These are phyloP conservation scores for Neurospora sp. DNA, from an alignment of 2,329 filamentous ascomycete species.

Conservation along the genomic window DNA sequence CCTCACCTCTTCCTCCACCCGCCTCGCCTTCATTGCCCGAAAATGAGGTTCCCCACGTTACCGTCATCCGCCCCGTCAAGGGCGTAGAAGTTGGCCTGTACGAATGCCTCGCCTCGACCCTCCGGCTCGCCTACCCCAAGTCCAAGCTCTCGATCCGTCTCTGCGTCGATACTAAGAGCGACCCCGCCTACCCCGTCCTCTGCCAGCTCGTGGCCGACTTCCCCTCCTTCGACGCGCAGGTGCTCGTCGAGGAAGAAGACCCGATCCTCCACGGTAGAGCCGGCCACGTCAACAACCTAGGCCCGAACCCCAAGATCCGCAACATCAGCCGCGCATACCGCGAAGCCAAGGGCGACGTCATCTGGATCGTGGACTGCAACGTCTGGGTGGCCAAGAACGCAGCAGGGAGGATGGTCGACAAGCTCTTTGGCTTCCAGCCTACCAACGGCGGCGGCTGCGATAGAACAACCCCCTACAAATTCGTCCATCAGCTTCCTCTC, in stretches of 20 bases:
- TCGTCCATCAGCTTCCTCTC: constrained; percentile 88
- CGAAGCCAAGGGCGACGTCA: constrained; percentile 74
- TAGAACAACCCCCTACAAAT: constrained; percentile 59
- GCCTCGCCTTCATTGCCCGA: constrained; percentile 39
- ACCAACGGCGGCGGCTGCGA: constrained; percentile 26
- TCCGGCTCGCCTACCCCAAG: constrained; percentile 69
- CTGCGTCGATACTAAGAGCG: constrained; percentile 64
- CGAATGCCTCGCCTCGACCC: constrained; percentile 81
- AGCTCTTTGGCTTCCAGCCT: constrained; percentile 57
- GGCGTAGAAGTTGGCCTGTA: constrained; percentile 83
- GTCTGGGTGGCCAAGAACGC: constrained; percentile 79
- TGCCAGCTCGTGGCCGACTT: constrained; percentile 64
- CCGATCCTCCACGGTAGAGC: constrained; percentile 49
- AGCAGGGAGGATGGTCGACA: constrained; percentile 80
- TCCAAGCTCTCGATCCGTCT: constrained; percentile 71
- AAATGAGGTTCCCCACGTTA: constrained; percentile 65
- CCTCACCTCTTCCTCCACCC: constrained; percentile 35
- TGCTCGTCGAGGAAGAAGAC: constrained; percentile 78
- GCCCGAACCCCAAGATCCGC: constrained; percentile 96
- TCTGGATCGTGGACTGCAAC: constrained; percentile 96
- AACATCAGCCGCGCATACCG: constrained; percentile 92
- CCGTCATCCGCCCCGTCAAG: constrained; percentile 86
- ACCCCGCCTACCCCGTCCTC: constrained; percentile 70
- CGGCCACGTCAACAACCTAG: constrained; percentile 49
- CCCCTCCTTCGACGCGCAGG: constrained; percentile 55